Percentiles rank a stretch among this genome's conserved stretches.
phyloP scores from a whole-genome alignment of 2,329 filamentous ascomycete species.

The Ceratocystis cacaofunesta region DNA sequence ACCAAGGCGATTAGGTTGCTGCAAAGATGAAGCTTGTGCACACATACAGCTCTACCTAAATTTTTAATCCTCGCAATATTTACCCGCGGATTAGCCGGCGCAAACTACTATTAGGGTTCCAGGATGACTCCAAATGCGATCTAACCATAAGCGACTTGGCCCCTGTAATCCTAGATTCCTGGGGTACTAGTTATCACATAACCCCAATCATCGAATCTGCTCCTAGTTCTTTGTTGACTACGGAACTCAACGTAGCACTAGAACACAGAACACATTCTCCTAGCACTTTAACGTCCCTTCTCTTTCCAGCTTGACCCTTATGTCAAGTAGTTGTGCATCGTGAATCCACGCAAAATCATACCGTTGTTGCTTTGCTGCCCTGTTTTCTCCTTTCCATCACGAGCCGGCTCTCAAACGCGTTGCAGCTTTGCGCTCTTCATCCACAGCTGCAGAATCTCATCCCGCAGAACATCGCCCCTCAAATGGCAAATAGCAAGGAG shows the following conservation, averaged over 20 bases:
- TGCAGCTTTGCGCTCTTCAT: not conserved
- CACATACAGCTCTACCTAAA: not conserved
- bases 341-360: not conserved
- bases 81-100: conserved; percentile 8
- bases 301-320: no score
- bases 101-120: not conserved
- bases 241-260: no score
- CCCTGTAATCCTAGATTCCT: no score
- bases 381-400: not conserved
- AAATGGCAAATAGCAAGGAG: not conserved
- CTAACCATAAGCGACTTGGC: no score
- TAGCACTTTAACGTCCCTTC: not conserved
- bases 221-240: no score
- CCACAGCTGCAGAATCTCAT: not conserved
- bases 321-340: no score
- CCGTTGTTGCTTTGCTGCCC: not conserved
- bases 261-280: not conserved
- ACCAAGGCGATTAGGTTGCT: not conserved
- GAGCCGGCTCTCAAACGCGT: not conserved
- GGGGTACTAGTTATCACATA: no score
- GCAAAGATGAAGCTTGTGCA: not conserved
- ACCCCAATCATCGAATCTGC: no score
- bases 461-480: not conserved
- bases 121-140: not conserved
- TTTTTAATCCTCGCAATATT: not conserved